Conservation (phyloP, 768 basidiomycete species). For the Boletus tomentosulus region DNA sequence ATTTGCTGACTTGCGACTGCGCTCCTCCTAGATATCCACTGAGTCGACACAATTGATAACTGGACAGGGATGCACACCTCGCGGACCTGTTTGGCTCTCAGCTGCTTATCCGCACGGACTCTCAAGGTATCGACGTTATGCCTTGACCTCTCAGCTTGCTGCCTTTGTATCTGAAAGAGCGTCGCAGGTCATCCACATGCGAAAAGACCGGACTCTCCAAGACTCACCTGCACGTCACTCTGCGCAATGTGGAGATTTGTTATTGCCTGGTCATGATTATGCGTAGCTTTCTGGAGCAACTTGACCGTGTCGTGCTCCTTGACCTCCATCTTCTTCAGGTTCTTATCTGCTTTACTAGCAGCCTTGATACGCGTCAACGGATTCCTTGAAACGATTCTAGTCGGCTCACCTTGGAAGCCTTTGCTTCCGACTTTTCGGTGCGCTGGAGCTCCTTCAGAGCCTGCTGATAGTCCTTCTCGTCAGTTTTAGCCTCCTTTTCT, state of each 20-base stretch:
- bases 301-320: background rate
- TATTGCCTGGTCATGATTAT: background rate
- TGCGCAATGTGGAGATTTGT: constrained; percentile 33
- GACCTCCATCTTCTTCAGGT: constrained; percentile 34
- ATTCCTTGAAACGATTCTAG: background rate
- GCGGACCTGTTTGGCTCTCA: background rate
- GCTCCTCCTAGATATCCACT: background rate
- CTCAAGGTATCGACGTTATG: background rate
- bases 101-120: background rate
- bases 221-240: constrained; percentile 18
- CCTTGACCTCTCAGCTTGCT: background rate
- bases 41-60: background rate
- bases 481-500: background rate
- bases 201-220: background rate
- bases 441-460: constrained; percentile 33
- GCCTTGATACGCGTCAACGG: constrained; percentile 28
- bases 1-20: background rate
- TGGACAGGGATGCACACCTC: background rate
- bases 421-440: background rate
- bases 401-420: background rate
- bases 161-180: background rate
- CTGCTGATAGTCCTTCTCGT: background rate
- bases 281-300: constrained; percentile 39
- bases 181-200: background rate
- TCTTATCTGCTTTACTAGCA: constrained; percentile 44